Percentiles rank a stretch among this genome's conserved stretches.
Evolutionary conservation across 2,329 filamentous ascomycete genomes (phyloP).

Genomic region (Macrophomina tecta): DNA sequence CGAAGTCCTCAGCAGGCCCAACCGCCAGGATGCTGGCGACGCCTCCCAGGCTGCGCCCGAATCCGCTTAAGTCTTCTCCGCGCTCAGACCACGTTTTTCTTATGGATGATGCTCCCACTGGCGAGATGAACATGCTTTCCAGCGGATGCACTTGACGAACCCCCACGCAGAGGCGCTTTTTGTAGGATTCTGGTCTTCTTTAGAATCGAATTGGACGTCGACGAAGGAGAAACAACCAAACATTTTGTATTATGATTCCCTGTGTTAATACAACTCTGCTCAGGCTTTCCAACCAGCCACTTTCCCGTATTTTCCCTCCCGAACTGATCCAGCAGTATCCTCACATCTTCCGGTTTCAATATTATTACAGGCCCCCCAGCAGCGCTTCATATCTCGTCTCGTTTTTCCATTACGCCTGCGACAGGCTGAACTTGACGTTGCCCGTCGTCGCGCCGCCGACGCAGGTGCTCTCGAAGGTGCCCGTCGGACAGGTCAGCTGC

Average conservation of each 20-base stretch:
- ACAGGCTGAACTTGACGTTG: conserved; percentile 50
- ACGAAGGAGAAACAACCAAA: neutral
- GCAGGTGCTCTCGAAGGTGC: conserved; percentile 56
- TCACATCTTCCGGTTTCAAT: neutral
- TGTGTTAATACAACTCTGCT: conserved; percentile 21
- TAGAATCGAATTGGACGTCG: neutral
- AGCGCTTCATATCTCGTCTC: neutral
- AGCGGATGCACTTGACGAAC: neutral
- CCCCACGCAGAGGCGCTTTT: neutral
- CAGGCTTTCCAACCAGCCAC: neutral
- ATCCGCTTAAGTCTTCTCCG: neutral
- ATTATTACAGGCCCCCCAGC: neutral
- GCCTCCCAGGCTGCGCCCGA: neutral
- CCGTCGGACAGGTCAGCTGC: conserved; percentile 57
- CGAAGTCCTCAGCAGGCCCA: conserved; percentile 54
- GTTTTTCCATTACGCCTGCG: conserved; percentile 26
- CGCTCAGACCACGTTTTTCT: neutral
- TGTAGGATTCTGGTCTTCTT: neutral
- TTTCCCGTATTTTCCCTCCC: neutral
- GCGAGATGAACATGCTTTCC: neutral
- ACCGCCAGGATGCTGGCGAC: neutral
- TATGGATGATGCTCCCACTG: neutral
- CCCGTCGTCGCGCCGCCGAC: conserved; percentile 56
- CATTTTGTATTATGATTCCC: conserved; percentile 10
- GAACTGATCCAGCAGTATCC: no score